Evolutionary conservation across 257 asterid genomes (phyloP).

Genomic region (Solanum pennellii): DNA sequence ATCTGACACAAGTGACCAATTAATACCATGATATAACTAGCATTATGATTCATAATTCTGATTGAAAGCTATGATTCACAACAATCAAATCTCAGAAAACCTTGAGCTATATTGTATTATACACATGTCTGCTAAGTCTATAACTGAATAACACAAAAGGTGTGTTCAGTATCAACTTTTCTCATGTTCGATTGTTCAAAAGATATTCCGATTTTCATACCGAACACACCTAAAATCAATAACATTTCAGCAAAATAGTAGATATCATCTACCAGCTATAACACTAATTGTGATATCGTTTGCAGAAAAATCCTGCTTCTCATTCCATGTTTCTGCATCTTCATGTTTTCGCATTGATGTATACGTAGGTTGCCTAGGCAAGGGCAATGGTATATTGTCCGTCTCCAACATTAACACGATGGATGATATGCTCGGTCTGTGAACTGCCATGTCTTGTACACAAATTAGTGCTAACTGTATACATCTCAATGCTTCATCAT

Average conservation of each 20-base stretch:
- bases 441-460: conserved; percentile 51
- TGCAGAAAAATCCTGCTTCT: conserved; percentile 31
- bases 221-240: not conserved
- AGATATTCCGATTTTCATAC: not conserved
- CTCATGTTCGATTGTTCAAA: not conserved
- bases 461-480: conserved; percentile 65
- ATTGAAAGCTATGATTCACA: not conserved
- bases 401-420: conserved; percentile 66
- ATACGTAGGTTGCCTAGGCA: conserved; percentile 54
- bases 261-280: conserved; percentile 46
- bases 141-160: not conserved
- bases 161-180: not conserved
- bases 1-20: no score
- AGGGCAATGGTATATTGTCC: conserved; percentile 29
- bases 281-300: conserved; percentile 54
- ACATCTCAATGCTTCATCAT: conserved; percentile 45
- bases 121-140: not conserved
- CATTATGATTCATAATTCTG: not conserved
- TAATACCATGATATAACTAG: no score
- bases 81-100: not conserved
- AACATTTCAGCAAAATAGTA: not conserved
- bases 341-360: conserved; percentile 38
- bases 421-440: conserved; percentile 59
- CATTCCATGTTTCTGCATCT: conserved; percentile 33
- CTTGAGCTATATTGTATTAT: not conserved